These are phyloP conservation scores for Rutstroemia sydowiana DNA, from an alignment of 2,329 filamentous ascomycete species.

Conservation along the genomic window DNA sequence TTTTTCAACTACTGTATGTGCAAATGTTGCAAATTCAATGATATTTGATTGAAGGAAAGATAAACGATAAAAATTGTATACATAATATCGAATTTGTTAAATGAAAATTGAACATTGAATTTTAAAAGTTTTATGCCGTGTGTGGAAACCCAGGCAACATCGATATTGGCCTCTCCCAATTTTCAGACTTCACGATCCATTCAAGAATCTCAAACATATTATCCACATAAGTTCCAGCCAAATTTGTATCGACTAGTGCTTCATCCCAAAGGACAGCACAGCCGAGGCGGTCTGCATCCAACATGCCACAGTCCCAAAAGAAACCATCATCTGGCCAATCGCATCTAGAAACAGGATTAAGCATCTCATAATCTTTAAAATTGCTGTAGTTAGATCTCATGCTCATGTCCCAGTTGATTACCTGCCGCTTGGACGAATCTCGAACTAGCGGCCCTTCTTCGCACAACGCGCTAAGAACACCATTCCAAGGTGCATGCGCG, in stretches of 20 bases:
- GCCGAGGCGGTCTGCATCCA: neutral
- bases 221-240: neutral
- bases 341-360: neutral
- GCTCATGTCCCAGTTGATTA: neutral
- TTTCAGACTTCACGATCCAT: neutral
- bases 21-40: no score
- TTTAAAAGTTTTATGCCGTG: neutral
- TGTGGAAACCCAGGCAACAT: neutral
- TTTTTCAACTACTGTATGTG: no score
- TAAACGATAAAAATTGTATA: no score
- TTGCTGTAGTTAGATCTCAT: neutral
- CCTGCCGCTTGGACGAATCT: neutral
- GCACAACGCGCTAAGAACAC: neutral
- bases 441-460: neutral
- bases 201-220: constrained; percentile 1
- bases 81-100: neutral
- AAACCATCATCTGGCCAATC: neutral
- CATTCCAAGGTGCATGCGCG: neutral
- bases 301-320: neutral
- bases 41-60: no score
- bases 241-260: neutral
- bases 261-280: neutral
- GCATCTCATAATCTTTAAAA: neutral
- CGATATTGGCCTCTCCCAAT: neutral
- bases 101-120: no score